phyloP scores from a whole-genome alignment of 2,329 filamentous ascomycete species.

The Chrysoporthe puriensis region DNA sequence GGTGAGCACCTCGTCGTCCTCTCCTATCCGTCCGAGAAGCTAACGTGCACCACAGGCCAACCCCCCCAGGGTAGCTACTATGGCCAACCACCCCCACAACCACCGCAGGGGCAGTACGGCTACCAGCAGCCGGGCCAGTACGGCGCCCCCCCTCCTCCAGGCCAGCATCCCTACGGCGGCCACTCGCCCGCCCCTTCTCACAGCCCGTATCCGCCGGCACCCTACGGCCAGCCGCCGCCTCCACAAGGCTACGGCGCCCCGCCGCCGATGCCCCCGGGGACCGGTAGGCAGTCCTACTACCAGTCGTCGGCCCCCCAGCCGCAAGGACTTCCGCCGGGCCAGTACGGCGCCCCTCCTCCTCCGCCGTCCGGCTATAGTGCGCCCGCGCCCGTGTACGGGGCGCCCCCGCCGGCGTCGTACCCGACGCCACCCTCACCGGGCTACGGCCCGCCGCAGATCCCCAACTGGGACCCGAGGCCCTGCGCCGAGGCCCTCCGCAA shows the following conservation, averaged over 20 bases:
- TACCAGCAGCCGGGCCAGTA: constrained; percentile 17
- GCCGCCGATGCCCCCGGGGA: constrained; percentile 26
- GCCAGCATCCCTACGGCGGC: constrained; percentile 16
- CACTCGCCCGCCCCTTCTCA: constrained; percentile 12
- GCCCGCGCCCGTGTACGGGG: constrained; percentile 37
- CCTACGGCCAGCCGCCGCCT: constrained; percentile 35
- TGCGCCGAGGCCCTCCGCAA: constrained; percentile 74
- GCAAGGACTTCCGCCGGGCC: constrained; percentile 33
- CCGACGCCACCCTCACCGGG: constrained; percentile 70
- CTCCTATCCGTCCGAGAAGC: neutral
- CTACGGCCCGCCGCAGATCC: constrained; percentile 73
- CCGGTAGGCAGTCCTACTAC: constrained; percentile 33
- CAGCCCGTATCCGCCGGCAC: constrained; percentile 20
- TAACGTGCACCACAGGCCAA: constrained; percentile 20
- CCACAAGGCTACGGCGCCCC: constrained; percentile 37
- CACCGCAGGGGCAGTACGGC: constrained; percentile 10
- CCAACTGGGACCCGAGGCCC: constrained; percentile 67
- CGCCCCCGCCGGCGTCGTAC: constrained; percentile 29
- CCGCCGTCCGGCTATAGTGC: constrained; percentile 37
- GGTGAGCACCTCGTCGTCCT: constrained; percentile 34
- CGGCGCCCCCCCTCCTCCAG: constrained; percentile 5
- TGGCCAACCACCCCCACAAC: constrained; percentile 20
- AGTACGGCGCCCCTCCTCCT: constrained; percentile 37
- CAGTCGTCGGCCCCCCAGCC: constrained; percentile 35
- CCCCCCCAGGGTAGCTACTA: constrained; percentile 34